Percentiles rank a stretch among this genome's conserved stretches.
Evolutionary conservation across 2,329 filamentous ascomycete species (phyloP).

Genomic region (Alternaria rosae): DNA sequence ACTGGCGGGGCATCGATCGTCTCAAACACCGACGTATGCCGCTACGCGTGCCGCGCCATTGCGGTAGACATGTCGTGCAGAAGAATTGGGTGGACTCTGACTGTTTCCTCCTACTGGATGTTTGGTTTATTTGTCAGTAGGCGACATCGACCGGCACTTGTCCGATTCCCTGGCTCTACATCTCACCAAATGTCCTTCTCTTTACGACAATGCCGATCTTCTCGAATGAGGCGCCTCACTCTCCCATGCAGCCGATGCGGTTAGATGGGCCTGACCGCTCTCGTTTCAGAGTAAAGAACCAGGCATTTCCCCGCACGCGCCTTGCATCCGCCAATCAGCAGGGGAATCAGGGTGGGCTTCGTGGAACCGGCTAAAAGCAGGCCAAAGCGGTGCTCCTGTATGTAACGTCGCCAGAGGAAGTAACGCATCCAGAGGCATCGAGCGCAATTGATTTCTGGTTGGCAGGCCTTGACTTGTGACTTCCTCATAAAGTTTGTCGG

Average conservation of each 20-base stretch:
- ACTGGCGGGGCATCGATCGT: constrained; percentile 19
- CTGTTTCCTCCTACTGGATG: neutral
- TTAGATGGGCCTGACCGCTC: constrained; percentile 11
- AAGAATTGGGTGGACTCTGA: neutral
- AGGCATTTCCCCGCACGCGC: constrained; percentile 18
- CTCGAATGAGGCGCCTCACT: constrained; percentile 6
- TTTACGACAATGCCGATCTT: constrained; percentile 5
- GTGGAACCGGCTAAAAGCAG: constrained; percentile 12
- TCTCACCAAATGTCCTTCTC: neutral
- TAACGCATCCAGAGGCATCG: constrained; percentile 1
- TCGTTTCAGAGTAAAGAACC: constrained; percentile 14
- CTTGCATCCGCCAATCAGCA: constrained; percentile 13
- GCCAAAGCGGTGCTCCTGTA: constrained; percentile 1
- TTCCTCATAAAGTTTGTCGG: constrained; percentile 2
- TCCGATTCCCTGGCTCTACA: neutral
- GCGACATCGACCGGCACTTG: neutral
- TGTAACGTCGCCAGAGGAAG: neutral
- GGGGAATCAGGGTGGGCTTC: neutral
- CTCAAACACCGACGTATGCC: constrained; percentile 21
- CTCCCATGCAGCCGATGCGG: constrained; percentile 5
- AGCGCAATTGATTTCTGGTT: neutral
- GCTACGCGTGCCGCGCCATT: constrained; percentile 12
- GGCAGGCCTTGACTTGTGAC: neutral
- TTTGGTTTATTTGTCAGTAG: neutral
- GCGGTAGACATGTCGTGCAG: constrained; percentile 9